Base-by-base conservation (phyloP, 805 yeast species). In the Grigorovia humatica region DNA sequence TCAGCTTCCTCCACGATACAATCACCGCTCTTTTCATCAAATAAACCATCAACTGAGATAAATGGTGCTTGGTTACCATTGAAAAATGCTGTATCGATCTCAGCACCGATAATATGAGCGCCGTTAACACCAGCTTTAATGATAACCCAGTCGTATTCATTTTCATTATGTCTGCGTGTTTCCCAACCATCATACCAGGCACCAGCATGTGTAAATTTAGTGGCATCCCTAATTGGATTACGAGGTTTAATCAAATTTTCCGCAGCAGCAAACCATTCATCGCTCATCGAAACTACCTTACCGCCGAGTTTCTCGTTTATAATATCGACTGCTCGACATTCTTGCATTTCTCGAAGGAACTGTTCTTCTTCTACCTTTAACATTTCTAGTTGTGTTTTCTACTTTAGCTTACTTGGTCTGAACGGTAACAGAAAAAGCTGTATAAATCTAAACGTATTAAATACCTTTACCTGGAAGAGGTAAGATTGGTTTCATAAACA, bases 161-260 rank as follows among this genome's bases (percentile, higher is more conserved):
- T 86, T 1, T 80, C 70, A 68, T 91, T 91, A 74, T 91, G 99
- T 70, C 99, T 78, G 66, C 97, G 77, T 12, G 98, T 91, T 69
- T 91, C 98, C 98, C 98, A 91, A 20, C 99, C 99, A 59, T 91
- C 99, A 65, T 88, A 91, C 96, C 97, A 91, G 4, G 96, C 96
- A 49, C 98, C 98, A 2, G 90, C 79, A 54, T 78, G 85, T 1
- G 83, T 80, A 67, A 88, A 90, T 60, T 78, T 76, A 30, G 89
- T 84, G 11, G 85, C 83, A 60, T 88, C 95, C 62, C 95, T 74
- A 52, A 88, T 78, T 2, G 97, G 96, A 2, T 83, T 77, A 46
- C 75, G 76, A 42, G 96, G 90, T 63, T 86, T 82, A 66, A 89
- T 82, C 61, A 91, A 75, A 70, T 91, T 91, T 35, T 76, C 79